Conservation (phyloP, 1,284 basidiomycete species). For the Mrakiaceae sp. region DNA sequence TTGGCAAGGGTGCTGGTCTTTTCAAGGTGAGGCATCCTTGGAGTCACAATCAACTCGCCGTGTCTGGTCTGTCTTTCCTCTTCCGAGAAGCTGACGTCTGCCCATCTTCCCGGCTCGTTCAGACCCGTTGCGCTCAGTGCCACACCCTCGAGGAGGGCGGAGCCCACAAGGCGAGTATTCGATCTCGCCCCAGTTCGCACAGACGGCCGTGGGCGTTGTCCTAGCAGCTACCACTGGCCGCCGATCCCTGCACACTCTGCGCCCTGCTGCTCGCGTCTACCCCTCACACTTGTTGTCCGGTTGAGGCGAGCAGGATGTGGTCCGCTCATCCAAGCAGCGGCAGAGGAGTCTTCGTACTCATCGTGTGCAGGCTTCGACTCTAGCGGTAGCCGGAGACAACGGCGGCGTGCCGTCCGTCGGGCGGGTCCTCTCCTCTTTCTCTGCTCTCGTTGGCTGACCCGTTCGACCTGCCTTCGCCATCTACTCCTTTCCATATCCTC, state of each 20-base stretch:
- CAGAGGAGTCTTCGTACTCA: too few relatives aligned
- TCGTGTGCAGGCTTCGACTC: too few relatives aligned
- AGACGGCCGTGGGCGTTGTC: too few relatives aligned
- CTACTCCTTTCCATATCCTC: neutral
- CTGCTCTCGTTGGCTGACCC: too few relatives aligned
- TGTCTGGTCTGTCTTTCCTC: neutral
- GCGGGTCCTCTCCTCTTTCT: too few relatives aligned
- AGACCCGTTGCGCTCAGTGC: slow-evolving; percentile 93
- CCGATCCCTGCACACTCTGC: neutral
- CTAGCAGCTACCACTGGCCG: too few relatives aligned
- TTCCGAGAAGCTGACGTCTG: neutral
- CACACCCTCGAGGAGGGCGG: slow-evolving; percentile 81
- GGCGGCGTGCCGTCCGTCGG: too few relatives aligned
- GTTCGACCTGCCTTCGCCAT: too few relatives aligned
- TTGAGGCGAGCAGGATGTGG: too few relatives aligned
- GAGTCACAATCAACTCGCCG: neutral
- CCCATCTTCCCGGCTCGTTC: neutral
- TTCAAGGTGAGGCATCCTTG: slow-evolving; percentile 48
- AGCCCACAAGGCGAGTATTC: slow-evolving; percentile 48
- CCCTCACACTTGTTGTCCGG: neutral
- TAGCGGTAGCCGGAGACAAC: too few relatives aligned
- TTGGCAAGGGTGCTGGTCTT: slow-evolving; percentile 73
- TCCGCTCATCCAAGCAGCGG: too few relatives aligned
- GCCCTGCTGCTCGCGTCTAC: slow-evolving; percentile 18
- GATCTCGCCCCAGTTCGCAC: neutral